Evolutionary conservation across 1,284 basidiomycete species (phyloP), one percentile per base, ranked within the genome.

Genomic region (Melampsora americana): DNA sequence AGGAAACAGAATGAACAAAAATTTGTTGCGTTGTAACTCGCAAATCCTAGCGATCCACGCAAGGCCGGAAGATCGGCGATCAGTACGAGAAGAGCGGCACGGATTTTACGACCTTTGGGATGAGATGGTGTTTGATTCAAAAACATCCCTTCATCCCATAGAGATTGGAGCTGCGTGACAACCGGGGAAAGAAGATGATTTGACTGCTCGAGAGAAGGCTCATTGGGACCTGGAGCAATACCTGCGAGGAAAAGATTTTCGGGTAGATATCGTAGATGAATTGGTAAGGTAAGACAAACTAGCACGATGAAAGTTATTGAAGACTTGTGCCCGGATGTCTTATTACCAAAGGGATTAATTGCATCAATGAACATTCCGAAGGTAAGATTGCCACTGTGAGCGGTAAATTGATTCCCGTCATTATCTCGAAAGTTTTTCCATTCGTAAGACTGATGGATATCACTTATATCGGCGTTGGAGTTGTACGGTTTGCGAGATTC

Each of bases 211-310:
- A 80, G 65, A 28, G 78, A 78, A 1, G 85, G 84, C 72, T 84
- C 82, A 14, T 79, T 78, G 5, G 83, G 84, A 14, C 83, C 84
- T 14, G 85, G 85, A 20, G 85, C 81, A 50, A 84, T 79, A 2
- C 82, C 81, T 28, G 79, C 68, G 9, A 79, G 50, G 42, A 59
- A 77, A 30, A 78, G 60, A 53, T 80, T 78, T 32, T 79, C 67
- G 1, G 65, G 32, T 28, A 65, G 35, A 53, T 78, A 80, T 18
- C 79, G 77, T 6, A 77, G 9, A n/a, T 65, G 50, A 59, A 74
- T 61, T 20, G 78, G 77, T 26, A 79, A 70, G 30, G n/a, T 62
- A 26, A 62, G 30, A 62, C n/a, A 62, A 26, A 62, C 60, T 62
- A 62, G 30, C 16, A 62, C 30, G 16, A 62, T 26, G 30, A 62